Evolutionary conservation across 805 yeast species (phyloP), one percentile per base, ranked within the genome.

Genomic region (Metschnikowia baotianmanensis): DNA sequence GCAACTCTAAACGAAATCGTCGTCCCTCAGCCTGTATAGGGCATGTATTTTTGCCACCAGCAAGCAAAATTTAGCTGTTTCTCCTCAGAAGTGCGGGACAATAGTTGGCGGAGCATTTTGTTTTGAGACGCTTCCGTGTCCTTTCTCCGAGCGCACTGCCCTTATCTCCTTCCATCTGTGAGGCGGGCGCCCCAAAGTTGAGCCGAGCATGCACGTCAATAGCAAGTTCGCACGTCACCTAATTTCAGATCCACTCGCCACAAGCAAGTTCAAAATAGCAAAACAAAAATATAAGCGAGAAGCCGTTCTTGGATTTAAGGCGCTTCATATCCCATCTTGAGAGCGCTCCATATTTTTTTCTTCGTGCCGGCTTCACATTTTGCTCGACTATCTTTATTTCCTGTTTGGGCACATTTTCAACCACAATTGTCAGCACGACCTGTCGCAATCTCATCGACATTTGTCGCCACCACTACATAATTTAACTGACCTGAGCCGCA

Each of bases 171-270:
- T 20, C 13, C 20, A 35, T 27, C 27, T 36, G 8, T 5, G 33
- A 25, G 22, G 12, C 21, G 18, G 31, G 31, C 23, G 30, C 22
- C 41, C 8, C 28, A 21, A 15, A 17, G 25, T 15, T 31, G 18
- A 21, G 12, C 23, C 17, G 32, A 15, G 31, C 17, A 31, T 31
- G 42, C 42, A 33, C 27, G 22, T 25, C 27, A 36, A 11, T 33
- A 38, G 42, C 42, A 33, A 38, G 22, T 20, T 27, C 42, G 42
- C 37, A 26, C 40, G 21, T 15, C 22, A 19, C 21, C 22, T 38
- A 23, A 28, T 29, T 29, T 26, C 38, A 27, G 17, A 17, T 37
- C 28, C 17, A 19, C 12, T n/a, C 12, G 25, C 15, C 2, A 31
- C 9, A 16, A 19, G 28, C 20, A 22, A 22, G 36, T 6, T 9